Evolutionary conservation across 1,284 basidiomycete species (phyloP).

Genomic region (Leccinum griseonigrum): DNA sequence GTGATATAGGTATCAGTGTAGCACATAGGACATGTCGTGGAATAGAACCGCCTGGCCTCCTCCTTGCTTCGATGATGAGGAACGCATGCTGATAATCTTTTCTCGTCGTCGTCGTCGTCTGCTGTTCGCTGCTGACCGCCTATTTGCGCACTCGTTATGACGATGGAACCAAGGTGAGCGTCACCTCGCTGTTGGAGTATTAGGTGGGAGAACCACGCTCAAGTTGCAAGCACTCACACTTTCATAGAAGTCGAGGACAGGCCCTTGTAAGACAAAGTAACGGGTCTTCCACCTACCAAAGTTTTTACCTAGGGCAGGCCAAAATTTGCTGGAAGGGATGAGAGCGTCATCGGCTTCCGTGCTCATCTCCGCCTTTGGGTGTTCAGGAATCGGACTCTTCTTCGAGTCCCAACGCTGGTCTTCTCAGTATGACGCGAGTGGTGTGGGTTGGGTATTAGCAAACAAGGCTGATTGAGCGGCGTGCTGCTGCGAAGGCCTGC

Average conservation of each 20-base stretch:
- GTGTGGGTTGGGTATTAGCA: constrained; percentile 10
- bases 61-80: constrained; percentile 88
- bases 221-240: constrained; percentile 57
- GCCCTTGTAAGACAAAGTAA: constrained; percentile 88
- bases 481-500: constrained; percentile 14
- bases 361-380: constrained; percentile 16
- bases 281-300: constrained; percentile 97
- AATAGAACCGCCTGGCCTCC: constrained; percentile 65
- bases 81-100: constrained; percentile 97
- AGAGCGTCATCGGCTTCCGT: neutral
- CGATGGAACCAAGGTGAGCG: constrained; percentile 84
- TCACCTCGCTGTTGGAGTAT: constrained; percentile 72
- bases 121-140: constrained; percentile 43
- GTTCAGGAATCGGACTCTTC: constrained; percentile 26
- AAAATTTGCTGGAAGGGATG: constrained; percentile 7
- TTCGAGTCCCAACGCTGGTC: constrained; percentile 21
- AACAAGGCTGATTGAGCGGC: constrained; percentile 1
- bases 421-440: constrained; percentile 23
- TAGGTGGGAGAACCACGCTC: constrained; percentile 12
- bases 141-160: constrained; percentile 87
- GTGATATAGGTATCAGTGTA: constrained; percentile 57
- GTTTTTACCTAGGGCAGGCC: constrained; percentile 66
- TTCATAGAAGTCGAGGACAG: constrained; percentile 92
- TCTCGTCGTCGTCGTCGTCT: constrained; percentile 65
- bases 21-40: constrained; percentile 93